phyloP scores from a whole-genome alignment of 2,329 filamentous ascomycete genomes.

The Epicoccum sorghinum region DNA sequence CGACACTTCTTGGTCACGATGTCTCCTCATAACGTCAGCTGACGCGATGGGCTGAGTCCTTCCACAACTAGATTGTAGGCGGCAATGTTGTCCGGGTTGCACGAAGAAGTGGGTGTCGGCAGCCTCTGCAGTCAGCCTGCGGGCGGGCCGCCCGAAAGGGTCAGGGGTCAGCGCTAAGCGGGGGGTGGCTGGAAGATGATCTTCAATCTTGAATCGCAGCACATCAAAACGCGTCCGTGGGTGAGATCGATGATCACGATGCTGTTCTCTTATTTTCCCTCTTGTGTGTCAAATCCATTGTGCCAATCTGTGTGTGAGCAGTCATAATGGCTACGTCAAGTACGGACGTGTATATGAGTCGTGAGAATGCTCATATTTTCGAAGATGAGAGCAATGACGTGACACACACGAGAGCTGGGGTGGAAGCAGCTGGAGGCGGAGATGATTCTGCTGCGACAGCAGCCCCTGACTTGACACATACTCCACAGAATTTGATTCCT shows the following conservation, averaged over 20 bases:
- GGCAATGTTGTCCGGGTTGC: too few relatives aligned
- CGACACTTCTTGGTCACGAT: too few relatives aligned
- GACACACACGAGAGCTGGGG: not conserved
- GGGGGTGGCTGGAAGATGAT: slow-evolving; percentile 12
- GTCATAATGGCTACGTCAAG: not conserved
- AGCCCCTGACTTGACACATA: not conserved
- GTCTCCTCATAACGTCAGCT: too few relatives aligned
- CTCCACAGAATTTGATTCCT: too few relatives aligned
- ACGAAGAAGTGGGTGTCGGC: too few relatives aligned
- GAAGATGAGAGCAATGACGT: not conserved
- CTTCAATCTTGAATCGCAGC: slow-evolving; percentile 1
- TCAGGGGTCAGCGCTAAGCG: slow-evolving; percentile 10
- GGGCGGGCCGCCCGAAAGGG: not conserved
- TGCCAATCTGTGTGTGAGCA: not conserved
- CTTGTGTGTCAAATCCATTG: not conserved
- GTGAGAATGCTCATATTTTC: too few relatives aligned
- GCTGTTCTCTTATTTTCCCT: not conserved
- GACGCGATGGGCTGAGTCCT: too few relatives aligned
- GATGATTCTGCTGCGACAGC: not conserved
- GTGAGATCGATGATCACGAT: not conserved
- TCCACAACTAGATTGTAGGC: too few relatives aligned
- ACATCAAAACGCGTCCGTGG: not conserved
- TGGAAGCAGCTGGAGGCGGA: not conserved
- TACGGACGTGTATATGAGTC: not conserved
- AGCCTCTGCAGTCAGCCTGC: not conserved